Evolutionary conservation across 805 yeast species (phyloP).

Genomic region (Ogataea naganishii): DNA sequence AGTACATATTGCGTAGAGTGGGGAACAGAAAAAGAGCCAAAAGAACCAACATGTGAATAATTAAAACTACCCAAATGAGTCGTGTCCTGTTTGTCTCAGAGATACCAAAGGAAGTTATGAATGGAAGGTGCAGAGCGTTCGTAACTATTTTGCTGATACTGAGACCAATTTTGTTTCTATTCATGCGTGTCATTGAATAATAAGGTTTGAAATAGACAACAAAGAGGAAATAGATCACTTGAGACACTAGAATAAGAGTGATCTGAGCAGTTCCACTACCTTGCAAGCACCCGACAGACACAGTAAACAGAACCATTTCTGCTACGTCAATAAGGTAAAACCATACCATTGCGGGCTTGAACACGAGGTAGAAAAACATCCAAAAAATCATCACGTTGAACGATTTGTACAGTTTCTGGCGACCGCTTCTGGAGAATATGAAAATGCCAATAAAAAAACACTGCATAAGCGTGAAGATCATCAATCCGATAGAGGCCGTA

Average conservation of each 20-base stretch:
- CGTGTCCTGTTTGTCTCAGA: conserved; percentile 31
- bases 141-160: conserved; percentile 30
- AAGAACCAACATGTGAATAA: conserved; percentile 26
- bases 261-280: conserved; percentile 36
- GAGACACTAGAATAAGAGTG: conserved; percentile 26
- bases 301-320: conserved; percentile 25
- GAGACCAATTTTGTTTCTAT: conserved; percentile 23
- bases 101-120: conserved; percentile 24
- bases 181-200: conserved; percentile 23
- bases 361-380: conserved; percentile 35
- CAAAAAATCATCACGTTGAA: conserved; percentile 36
- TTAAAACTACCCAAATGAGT: conserved; percentile 34
- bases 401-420: conserved; percentile 34
- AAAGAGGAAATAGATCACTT: conserved; percentile 20
- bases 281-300: conserved; percentile 37
- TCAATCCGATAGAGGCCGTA: conserved; percentile 25
- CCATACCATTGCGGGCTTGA: conserved; percentile 31
- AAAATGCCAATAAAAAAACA: conserved; percentile 26
- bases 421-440: conserved; percentile 12
- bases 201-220: conserved; percentile 22
- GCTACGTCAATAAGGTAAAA: conserved; percentile 29
- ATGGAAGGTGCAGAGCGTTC: conserved; percentile 35
- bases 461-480: conserved; percentile 24
- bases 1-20: conserved; percentile 21
- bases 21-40: conserved; percentile 17